Percentiles rank a stretch among this genome's conserved stretches.
Conservation (phyloP, 768 basidiomycete genomes). For the Infundibulicybe gibba region DNA sequence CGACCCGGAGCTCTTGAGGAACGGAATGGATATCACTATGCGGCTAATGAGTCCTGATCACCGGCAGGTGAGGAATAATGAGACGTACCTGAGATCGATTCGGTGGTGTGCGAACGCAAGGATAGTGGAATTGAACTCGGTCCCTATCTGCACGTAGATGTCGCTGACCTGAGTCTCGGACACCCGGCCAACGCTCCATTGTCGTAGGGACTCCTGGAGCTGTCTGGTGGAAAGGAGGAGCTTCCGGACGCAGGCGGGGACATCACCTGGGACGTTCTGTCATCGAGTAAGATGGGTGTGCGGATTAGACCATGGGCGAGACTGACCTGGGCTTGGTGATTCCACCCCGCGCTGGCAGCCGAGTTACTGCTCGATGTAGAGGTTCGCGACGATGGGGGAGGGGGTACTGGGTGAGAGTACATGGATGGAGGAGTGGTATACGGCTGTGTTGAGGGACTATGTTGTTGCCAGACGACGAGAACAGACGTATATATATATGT, state of each 20-base stretch:
- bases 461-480: too few relatives aligned
- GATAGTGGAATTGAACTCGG: slow-evolving; percentile 81
- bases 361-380: slow-evolving; percentile 3
- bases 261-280: slow-evolving; percentile 36
- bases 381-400: background rate
- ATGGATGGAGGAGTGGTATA: background rate
- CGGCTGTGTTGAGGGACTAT: too few relatives aligned
- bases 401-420: slow-evolving; percentile 4
- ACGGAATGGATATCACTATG: slow-evolving; percentile 61
- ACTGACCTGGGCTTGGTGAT: slow-evolving; percentile 1
- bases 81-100: slow-evolving; percentile 73
- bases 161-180: slow-evolving; percentile 78
- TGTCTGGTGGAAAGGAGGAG: slow-evolving; percentile 82
- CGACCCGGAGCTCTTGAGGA: slow-evolving; percentile 57
- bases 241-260: slow-evolving; percentile 56
- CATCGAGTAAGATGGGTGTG: slow-evolving; percentile 10
- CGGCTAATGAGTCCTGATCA: background rate
- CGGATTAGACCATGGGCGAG: background rate
- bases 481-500: too few relatives aligned
- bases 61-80: background rate
- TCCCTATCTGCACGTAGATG: slow-evolving; percentile 85
- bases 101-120: slow-evolving; percentile 69
- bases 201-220: slow-evolving; percentile 67
- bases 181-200: slow-evolving; percentile 62
- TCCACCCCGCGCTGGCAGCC: background rate